Evolutionary conservation across 345 rosid species (phyloP), one percentile per base, ranked within the genome.

Genomic region (Draba incana): DNA sequence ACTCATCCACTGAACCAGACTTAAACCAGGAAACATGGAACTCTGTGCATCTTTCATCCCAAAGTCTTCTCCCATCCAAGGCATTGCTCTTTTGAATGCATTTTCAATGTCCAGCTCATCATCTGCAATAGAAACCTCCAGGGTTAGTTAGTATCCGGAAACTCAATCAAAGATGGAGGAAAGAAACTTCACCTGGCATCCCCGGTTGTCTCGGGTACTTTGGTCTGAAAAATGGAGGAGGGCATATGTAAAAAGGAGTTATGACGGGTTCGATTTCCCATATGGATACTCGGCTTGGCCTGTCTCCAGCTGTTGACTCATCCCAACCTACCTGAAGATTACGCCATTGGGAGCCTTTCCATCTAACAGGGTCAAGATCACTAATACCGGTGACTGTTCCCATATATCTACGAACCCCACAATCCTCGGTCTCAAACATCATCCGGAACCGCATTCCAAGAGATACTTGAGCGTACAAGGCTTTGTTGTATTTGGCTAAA

Each of bases 321-420:
- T 91, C 99, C 99, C 99, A 94, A 33, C 97, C 98, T 74, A 89
- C 98, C 90, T 89, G 98, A 77, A 95, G 79, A 74, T 89, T 89
- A 44, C 98, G 87, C 99, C 99, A 95, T 61, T 92, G 98, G 5
- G 99, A 95, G 72, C 82, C 83, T 79, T 89, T 92, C 99, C 98
- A 94, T 75, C 99, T 75, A 35, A 86, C 75, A 25, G 98, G 85
- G 75, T 92, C 99, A 54, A 95, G 80, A 80, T 95, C 99, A 62
- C 84, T 83, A 51, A 88, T 79, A 52, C 97, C 94, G 0, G 92
- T 95, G 60, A 95, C 75, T 53, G 99, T 95, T 30, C 99, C 99
- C 99, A 92, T 92, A 65, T 85, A 92, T 79, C 99, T 94, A 65
- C 84, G 84, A 54, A 76, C 71, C 69, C 96, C 97, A 13, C 92